Base-by-base conservation (phyloP, 75 land plant species). In the Picea glauca region DNA sequence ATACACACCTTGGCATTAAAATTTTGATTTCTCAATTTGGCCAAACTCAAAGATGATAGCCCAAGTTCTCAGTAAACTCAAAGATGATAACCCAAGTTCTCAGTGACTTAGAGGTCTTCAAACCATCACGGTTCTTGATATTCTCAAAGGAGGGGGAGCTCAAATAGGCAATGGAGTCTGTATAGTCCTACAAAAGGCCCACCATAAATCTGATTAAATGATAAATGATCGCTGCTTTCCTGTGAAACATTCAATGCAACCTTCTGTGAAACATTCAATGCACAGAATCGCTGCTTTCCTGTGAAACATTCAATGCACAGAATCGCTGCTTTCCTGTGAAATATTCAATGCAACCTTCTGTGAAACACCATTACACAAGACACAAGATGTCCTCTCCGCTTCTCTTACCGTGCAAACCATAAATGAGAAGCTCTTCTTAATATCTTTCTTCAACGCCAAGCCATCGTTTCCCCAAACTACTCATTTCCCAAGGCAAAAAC, bases 381-480 rank as follows among this genome's bases (percentile, higher is more conserved):
- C n/a, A n/a, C n/a, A n/a, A n/a, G n/a, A n/a, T n/a, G n/a, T n/a
- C n/a, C 13, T 2, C n/a, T 43, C 11, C n/a, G 43, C 43, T n/a
- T 43, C n/a, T 26, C 12, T 70, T 70, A 54, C n/a, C 13, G 73
- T 70, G 74, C n/a, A 18, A n/a, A 43, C 54, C 74, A 43, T 70
- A 20, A 43, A 70, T 70, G 72, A 68, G 1, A 13, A 40, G n/a
- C 5, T 15, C 56, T 50, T 5, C 43, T 17, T 70, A 9, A 15
- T 38, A n/a, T n/a, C 40, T 43, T 40, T 8, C 50, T 40, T 70
- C 33, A 70, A n/a, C 43, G 0, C 13, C 56, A 43, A 43, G 54
- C 26, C 17, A 32, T 14, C 67, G 11, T 13, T 50, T 3, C 14
- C 31, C 20, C 43, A 5, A 40, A 50, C 40, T 6, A 40, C 9